Conservation (phyloP, 2,329 filamentous ascomycete species). For the Neonectria hederae region DNA sequence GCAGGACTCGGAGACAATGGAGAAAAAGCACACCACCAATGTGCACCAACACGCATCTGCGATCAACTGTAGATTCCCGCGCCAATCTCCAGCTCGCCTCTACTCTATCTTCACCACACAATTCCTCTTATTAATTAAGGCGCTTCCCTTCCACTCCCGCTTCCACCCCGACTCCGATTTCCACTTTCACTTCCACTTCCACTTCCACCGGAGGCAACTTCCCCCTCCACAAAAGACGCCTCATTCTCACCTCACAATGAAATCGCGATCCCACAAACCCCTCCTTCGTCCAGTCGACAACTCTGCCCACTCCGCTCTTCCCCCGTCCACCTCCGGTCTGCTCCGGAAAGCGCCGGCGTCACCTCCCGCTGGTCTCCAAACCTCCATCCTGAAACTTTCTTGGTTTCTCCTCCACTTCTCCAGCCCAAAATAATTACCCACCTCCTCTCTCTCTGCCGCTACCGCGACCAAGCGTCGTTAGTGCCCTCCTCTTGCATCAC, state of each 20-base stretch:
- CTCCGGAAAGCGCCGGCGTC: constrained; percentile 31
- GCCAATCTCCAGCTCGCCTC: background rate
- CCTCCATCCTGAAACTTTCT: constrained; percentile 11
- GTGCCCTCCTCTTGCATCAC: constrained; percentile 19
- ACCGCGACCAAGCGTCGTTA: constrained; percentile 24
- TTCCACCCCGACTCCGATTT: background rate
- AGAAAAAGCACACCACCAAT: background rate
- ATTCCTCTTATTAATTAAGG: background rate
- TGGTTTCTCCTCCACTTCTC: constrained; percentile 30
- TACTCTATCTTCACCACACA: background rate
- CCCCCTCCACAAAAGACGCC: background rate
- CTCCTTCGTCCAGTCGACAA: constrained; percentile 20
- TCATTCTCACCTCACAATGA: background rate
- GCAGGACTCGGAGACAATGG: background rate
- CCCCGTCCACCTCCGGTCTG: constrained; percentile 33
- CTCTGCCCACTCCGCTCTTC: constrained; percentile 16
- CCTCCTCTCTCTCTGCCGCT: too few species aligned
- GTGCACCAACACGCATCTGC: background rate
- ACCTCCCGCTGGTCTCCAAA: constrained; percentile 12
- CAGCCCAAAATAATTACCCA: too few species aligned
- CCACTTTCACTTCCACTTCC: constrained; percentile 1
- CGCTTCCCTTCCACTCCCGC: background rate
- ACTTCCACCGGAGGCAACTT: background rate
- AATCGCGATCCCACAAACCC: constrained; percentile 1
- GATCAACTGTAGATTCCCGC: too few species aligned